Evolutionary conservation across 2,329 filamentous ascomycete species (phyloP).

Genomic region (Cladophialophora yegresii): DNA sequence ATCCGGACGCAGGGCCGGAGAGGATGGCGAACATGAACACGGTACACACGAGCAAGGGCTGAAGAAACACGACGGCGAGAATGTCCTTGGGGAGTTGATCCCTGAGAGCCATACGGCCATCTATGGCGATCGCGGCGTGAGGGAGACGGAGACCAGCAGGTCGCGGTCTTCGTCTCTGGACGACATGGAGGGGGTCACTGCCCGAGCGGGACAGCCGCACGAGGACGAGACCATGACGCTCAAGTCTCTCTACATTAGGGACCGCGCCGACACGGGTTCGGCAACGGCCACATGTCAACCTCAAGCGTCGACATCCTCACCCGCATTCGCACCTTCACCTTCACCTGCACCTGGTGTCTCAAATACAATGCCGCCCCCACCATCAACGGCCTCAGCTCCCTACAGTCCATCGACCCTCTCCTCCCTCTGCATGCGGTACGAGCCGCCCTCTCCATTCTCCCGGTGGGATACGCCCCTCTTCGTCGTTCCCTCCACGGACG

Average conservation of each 20-base stretch:
- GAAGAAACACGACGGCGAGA: conserved; percentile 26
- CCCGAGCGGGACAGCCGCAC: not conserved
- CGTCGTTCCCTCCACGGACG: conserved; percentile 60
- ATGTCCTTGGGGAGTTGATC: conserved; percentile 32
- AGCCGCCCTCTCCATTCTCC: conserved; percentile 67
- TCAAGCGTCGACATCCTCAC: not conserved
- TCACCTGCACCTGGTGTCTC: conserved; percentile 3
- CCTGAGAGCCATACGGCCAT: conserved; percentile 38
- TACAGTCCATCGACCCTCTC: conserved; percentile 61
- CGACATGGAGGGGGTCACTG: not conserved
- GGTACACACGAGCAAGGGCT: not conserved
- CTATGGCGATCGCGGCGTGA: conserved; percentile 33
- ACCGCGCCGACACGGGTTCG: not conserved
- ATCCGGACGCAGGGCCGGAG: not conserved
- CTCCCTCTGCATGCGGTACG: conserved; percentile 66
- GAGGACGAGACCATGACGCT: conserved; percentile 35
- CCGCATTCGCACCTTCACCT: not conserved
- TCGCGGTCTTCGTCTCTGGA: conserved; percentile 31
- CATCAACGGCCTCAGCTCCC: conserved; percentile 39
- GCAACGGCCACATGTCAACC: not conserved
- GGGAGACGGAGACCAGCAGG: not conserved
- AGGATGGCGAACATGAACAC: not conserved
- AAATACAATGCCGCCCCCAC: conserved; percentile 34
- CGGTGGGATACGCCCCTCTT: conserved; percentile 68
- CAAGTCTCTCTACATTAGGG: conserved; percentile 36